These are phyloP conservation scores for Hanseniaspora taiwanica DNA, from an alignment of 805 yeast genomes.

Conservation along the genomic window DNA sequence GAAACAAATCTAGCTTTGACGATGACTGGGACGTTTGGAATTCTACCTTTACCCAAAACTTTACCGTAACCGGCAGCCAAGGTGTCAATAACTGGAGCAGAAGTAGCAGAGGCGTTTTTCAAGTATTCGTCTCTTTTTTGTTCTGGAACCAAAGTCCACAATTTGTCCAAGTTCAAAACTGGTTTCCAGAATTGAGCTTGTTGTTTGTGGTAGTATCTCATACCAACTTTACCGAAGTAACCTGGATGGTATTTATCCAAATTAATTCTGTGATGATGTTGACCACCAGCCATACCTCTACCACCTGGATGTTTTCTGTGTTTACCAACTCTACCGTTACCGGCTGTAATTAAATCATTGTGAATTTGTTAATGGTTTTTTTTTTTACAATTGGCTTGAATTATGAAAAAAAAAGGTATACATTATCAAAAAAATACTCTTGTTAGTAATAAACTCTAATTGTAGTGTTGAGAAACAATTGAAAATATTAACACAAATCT, in stretches of 20 bases:
- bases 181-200: conserved; percentile 94
- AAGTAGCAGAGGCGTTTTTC: conserved; percentile 65
- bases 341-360: no score
- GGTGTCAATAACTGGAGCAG: conserved; percentile 99
- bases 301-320: conserved; percentile 99
- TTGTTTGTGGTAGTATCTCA: conserved; percentile 99
- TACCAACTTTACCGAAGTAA: conserved; percentile 99
- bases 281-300: conserved; percentile 99
- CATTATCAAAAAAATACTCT: no score
- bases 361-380: no score
- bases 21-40: conserved; percentile 96
- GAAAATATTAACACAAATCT: no score
- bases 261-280: conserved; percentile 99
- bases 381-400: no score
- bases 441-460: no score
- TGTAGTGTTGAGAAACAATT: no score
- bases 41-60: conserved; percentile 98
- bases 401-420: no score
- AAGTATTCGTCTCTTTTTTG: conserved; percentile 92
- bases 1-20: conserved; percentile 99
- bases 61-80: conserved; percentile 99
- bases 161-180: conserved; percentile 93
- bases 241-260: conserved; percentile 99
- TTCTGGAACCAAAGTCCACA: conserved; percentile 92
- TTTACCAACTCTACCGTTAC: conserved; percentile 99